Evolutionary conservation across 805 yeast genomes (phyloP), one percentile per base, ranked within the genome.

Genomic region (Nakazawaea wickerhamii): DNA sequence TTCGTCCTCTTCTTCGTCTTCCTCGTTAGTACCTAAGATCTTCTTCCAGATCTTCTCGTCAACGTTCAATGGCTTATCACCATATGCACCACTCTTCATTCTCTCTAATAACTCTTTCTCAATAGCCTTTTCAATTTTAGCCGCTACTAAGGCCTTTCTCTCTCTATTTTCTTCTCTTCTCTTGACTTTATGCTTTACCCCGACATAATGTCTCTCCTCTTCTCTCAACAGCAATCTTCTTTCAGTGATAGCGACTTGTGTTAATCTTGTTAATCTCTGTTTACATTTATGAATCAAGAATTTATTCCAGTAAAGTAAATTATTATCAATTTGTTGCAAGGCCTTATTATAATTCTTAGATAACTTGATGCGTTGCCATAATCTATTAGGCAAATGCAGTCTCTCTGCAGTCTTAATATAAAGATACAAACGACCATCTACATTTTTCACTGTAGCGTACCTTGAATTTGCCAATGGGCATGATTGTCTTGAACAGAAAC

Each of bases 371-470:
- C 97, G 77, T 65, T 93, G 96, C 99, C 99, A 93, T 60, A 87
- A 68, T 55, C 84, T 84, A 34, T 85, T 78, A 11, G 99, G 99
- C 50, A 88, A 85, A 60, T 93, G 98, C 20, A 95, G 93, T 66
- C 99, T 80, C 68, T 93, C 99, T 1, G 95, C 95, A 1, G 98
- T 93, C 63, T 93, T 93, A 88, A 93, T 93, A 65, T 93, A 93
- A 28, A 87, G 67, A 55, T 86, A 87, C 36, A 88, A 65, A 58
- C 76, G 77, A 5, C 95, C 96, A 50, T 84, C 88, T 21, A 84
- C 72, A 51, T 76, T 81, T 57, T 85, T 83, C 36, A 87, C 86
- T 1, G 96, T 87, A 21, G 96, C 95, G 64, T 87, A 87, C 55
- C 85, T 77, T 13, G 95, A 85, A 60, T 88, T 93, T 20, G 99